Percentiles rank a stretch among this genome's conserved stretches.
Evolutionary conservation across 257 asterid genomes (phyloP).

Genomic region (Marsdenia floribunda): DNA sequence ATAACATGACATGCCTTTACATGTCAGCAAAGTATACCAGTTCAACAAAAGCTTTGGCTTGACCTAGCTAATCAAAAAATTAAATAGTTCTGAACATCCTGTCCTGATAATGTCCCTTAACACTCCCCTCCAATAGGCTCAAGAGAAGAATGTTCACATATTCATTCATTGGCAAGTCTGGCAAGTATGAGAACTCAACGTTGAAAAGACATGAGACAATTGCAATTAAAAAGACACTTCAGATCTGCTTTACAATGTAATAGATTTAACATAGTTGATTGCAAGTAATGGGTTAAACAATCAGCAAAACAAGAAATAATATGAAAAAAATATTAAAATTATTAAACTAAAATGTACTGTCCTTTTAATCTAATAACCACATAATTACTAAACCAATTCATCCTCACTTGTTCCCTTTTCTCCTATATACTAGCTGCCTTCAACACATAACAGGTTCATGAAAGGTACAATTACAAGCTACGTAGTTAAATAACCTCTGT

Average conservation of each 20-base stretch:
- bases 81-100: not conserved
- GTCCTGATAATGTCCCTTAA: not conserved
- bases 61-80: not conserved
- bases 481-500: not conserved
- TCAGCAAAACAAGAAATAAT: not conserved
- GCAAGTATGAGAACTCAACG: not conserved
- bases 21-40: no score
- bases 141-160: no score
- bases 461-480: not conserved
- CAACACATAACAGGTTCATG: not conserved
- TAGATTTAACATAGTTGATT: not conserved
- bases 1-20: not conserved
- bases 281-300: not conserved
- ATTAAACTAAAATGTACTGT: not conserved
- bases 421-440: not conserved
- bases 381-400: not conserved
- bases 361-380: not conserved
- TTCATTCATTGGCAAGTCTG: no score
- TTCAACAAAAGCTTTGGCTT: not conserved
- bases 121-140: no score
- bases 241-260: not conserved
- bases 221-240: not conserved
- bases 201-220: not conserved
- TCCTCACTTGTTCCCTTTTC: not conserved
- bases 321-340: not conserved